Base-by-base conservation (phyloP, 139 green algal species). In the Coelastrella sp. region DNA sequence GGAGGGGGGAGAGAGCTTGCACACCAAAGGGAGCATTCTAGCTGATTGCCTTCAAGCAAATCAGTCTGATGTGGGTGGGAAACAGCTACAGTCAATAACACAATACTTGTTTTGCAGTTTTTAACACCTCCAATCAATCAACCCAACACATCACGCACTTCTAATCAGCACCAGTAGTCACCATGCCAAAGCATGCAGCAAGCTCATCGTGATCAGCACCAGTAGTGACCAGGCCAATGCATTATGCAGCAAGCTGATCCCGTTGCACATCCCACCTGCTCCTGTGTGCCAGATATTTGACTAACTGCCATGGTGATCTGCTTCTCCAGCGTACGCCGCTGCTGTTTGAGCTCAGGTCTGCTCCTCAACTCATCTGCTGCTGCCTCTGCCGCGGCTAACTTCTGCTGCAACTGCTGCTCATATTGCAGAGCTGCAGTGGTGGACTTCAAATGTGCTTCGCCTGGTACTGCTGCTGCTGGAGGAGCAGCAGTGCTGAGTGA, bases 281-380 rank as follows among this genome's bases (percentile, higher is more conserved):
- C 19, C 89, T 85, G 80, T 13, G 68, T 92, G 71, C 80, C 80
- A 58, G 81, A 83, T 65, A 92, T 86, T 73, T 92, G 81, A 32
- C 59, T 89, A 13, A 92, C 89, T 5, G 23, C 23, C 89, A 92
- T 82, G 3, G 89, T 92, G n/a, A 92, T 89, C 56, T 68, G 22
- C 80, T 92, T 92, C 60, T 89, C 81, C 13, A 92, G 19, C 5
- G 71, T 16, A 7, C 89, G 65, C 4, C 80, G 80, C 80, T 89
- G 61, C 20, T 60, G 77, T 77, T 91, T 91, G n/a, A 91, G 22
- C 57, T 90, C 73, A 6, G 85, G 73, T 22, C 65, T 73, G 11
- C 57, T 88, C 1, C 32, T 88, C 58, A 88, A 23, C 66, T 80
- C 83, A 13, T 59, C 68, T 57, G 83, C 83, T 80, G 83, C 59